Evolutionary conservation across 345 rosid genomes (phyloP).

Genomic region (Acer yangbiense): DNA sequence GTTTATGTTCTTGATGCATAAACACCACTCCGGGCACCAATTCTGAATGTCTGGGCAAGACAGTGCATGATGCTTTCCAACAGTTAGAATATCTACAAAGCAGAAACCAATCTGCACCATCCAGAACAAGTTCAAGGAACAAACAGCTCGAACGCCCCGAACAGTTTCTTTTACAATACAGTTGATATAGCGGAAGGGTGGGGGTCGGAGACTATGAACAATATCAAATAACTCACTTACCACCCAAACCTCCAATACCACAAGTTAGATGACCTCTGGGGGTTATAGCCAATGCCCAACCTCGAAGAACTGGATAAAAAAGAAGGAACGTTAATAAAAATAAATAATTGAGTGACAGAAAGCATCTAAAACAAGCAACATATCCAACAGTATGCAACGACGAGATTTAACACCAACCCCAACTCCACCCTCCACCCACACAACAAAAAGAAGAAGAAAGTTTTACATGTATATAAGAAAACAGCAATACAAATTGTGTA

Average conservation of each 20-base stretch:
- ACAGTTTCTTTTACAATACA: slow-evolving; percentile 31
- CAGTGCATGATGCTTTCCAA: slow-evolving; percentile 44
- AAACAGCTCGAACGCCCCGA: slow-evolving; percentile 31
- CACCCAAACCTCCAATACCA: slow-evolving; percentile 47
- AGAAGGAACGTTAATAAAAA: slow-evolving; percentile 2
- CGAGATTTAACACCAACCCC: not conserved
- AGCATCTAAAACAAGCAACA: not conserved
- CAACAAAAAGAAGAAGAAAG: not conserved
- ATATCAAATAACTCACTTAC: slow-evolving; percentile 53
- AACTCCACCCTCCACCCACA: not conserved
- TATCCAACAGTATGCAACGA: not conserved
- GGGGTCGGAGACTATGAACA: slow-evolving; percentile 46
- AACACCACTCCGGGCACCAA: slow-evolving; percentile 36
- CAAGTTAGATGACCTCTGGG: slow-evolving; percentile 42
- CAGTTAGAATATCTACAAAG: slow-evolving; percentile 60
- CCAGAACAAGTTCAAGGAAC: slow-evolving; percentile 43
- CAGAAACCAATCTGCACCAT: slow-evolving; percentile 40
- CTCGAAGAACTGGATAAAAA: slow-evolving; percentile 38
- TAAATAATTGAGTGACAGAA: not conserved
- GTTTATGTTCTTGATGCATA: slow-evolving; percentile 32
- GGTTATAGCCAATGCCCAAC: slow-evolving; percentile 36
- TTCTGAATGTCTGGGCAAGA: slow-evolving; percentile 37
- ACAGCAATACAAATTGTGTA: not conserved
- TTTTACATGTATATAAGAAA: not conserved
- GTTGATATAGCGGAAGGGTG: slow-evolving; percentile 31